These are phyloP conservation scores for Diutina catenulata DNA, from an alignment of 1,139 yeast genomes.

Conservation along the genomic window DNA sequence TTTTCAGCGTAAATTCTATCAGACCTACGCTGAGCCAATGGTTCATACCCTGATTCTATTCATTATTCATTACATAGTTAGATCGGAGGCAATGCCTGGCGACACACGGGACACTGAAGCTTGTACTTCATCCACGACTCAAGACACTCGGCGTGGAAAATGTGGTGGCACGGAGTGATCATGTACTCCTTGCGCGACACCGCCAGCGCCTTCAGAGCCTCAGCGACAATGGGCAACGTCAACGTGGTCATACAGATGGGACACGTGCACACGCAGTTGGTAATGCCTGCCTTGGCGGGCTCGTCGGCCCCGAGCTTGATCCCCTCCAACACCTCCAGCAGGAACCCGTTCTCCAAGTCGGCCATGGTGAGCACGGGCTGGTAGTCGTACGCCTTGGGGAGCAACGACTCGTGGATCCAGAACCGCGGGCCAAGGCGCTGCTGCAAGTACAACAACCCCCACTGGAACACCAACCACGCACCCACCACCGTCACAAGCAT, in stretches of 20 bases:
- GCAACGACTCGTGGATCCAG: constrained; percentile 62
- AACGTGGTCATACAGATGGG: constrained; percentile 80
- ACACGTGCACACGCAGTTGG: constrained; percentile 43
- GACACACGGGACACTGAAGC: constrained; percentile 87
- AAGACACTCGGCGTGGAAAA: constrained; percentile 78
- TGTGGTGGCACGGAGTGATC: constrained; percentile 90
- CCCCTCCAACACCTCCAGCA: constrained; percentile 23
- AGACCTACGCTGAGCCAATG: too few relatives aligned
- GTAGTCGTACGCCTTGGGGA: constrained; percentile 76
- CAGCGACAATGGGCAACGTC: constrained; percentile 42
- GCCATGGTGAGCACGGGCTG: constrained; percentile 51
- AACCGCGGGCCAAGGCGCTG: constrained; percentile 66
- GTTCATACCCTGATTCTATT: too few relatives aligned
- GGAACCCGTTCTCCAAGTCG: constrained; percentile 52
- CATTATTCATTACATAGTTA: constrained; percentile 11
- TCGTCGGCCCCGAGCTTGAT: constrained; percentile 18
- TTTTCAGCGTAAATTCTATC: too few relatives aligned
- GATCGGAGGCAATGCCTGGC: constrained; percentile 74
- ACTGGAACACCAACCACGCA: constrained; percentile 47
- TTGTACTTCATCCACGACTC: constrained; percentile 92
- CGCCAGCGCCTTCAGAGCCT: constrained; percentile 9
- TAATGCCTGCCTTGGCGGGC: constrained; percentile 7
- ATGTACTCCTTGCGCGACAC: constrained; percentile 34
- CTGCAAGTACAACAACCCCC: constrained; percentile 47
- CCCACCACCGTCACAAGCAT: constrained; percentile 31